Conservation (phyloP, 495 filamentous ascomycete genomes). For the Aspergillus ellipticus region DNA sequence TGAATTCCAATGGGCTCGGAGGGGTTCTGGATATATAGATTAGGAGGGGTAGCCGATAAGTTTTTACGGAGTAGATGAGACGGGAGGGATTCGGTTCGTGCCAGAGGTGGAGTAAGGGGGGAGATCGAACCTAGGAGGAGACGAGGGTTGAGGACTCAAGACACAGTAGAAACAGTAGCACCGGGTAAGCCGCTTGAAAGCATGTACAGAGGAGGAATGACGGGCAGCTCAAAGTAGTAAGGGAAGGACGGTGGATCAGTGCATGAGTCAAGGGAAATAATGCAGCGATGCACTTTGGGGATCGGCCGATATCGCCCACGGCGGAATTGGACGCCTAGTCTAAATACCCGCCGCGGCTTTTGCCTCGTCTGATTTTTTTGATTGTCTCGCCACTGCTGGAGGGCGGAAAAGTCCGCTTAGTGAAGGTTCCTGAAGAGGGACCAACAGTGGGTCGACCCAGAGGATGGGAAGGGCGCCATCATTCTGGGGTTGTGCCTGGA, state of each 20-base stretch:
- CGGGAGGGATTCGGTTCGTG: neutral
- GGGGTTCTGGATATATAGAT: neutral
- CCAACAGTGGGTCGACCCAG: conserved; percentile 13
- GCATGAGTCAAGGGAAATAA: conserved; percentile 8
- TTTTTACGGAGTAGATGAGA: neutral
- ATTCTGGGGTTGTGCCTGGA: neutral
- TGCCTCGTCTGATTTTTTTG: conserved; percentile 11
- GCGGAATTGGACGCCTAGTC: neutral
- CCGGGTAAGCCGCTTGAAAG: too few species aligned
- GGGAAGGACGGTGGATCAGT: neutral
- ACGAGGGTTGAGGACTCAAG: too few species aligned
- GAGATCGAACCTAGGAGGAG: neutral
- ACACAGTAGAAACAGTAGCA: neutral
- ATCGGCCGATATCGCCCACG: conserved; percentile 22
- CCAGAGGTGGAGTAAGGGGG: neutral
- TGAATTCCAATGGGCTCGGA: neutral
- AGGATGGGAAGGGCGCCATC: neutral
- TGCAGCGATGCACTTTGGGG: neutral
- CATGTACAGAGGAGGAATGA: neutral
- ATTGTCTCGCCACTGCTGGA: conserved; percentile 6
- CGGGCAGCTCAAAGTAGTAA: neutral
- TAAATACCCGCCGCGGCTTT: neutral
- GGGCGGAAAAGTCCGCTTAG: conserved; percentile 15
- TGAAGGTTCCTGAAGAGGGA: conserved; percentile 5
- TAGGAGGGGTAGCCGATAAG: neutral